Percentiles rank a stretch among this genome's conserved stretches.
Conservation (phyloP, 768 basidiomycete species). For the Cyathus striatus region DNA sequence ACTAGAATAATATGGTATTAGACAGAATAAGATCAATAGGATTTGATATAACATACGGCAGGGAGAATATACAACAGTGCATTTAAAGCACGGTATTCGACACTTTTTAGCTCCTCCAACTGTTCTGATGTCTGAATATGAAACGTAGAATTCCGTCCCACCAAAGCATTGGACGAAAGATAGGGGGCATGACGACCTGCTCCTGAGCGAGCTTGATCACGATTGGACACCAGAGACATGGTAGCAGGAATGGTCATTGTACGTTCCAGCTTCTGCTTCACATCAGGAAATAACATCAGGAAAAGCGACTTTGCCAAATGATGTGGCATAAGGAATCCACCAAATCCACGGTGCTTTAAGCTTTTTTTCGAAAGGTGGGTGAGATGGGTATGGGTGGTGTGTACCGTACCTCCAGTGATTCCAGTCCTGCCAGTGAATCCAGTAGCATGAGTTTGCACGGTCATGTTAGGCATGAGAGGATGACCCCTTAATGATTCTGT, state of each 20-base stretch:
- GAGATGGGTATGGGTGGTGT: constrained; percentile 12
- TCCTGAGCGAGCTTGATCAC: constrained; percentile 31
- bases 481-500: constrained; percentile 9
- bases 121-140: constrained; percentile 71
- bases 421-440: too few relatives aligned
- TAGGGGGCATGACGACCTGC: constrained; percentile 65
- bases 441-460: constrained; percentile 12
- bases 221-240: constrained; percentile 48
- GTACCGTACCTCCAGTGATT: too few relatives aligned
- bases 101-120: constrained; percentile 87
- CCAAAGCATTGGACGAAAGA: constrained; percentile 78
- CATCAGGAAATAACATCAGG: constrained; percentile 54
- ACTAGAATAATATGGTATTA: constrained; percentile 41
- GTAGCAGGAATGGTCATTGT: constrained; percentile 76
- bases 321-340: constrained; percentile 73
- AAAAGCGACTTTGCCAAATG: constrained; percentile 47
- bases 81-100: constrained; percentile 85
- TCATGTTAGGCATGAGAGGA: constrained; percentile 11
- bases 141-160: constrained; percentile 80
- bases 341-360: constrained; percentile 47
- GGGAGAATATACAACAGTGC: constrained; percentile 79
- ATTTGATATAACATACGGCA: constrained; percentile 40
- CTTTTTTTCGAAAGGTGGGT: constrained; percentile 12
- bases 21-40: constrained; percentile 2
- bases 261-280: constrained; percentile 52